Base-by-base conservation (phyloP, 108 stramenopile species). In the Chaetoceros muelleri region DNA sequence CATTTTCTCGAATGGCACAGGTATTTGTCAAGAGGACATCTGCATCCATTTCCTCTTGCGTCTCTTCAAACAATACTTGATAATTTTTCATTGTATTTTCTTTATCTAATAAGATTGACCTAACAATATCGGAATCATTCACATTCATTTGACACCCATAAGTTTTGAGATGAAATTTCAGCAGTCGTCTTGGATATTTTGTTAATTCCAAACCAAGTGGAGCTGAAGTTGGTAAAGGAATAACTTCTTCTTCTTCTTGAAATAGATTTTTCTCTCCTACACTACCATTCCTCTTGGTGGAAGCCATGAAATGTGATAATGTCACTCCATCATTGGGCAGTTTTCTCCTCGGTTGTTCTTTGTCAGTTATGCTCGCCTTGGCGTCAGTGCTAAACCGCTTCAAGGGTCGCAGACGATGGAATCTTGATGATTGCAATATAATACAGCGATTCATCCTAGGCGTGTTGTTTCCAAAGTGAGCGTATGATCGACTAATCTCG, bases 101-200 rank as follows among this genome's bases (percentile, higher is more conserved):
- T 23, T 52, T 19, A 46, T 70, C 53, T 28, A 84, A 51, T n/a
- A 97, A 65, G 2, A 97, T 66, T 30, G 85, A 79, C 1, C 90
- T 82, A 5, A 98, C 95, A 61, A 99, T 90, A 52, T 98, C 96
- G 19, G 82, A 76, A 60, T 99, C 98, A 62, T 80, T 82, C 25
- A 98, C 93, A 69, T 99, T 99, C 97, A 98, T 98, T 67, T 98
- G 95, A 75, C 98, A 99, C 0, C 98, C 98, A 66, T 95, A 95
- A n/a, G 97, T 99, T 76, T 96, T 89, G 29, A 99, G 69, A 66
- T 88, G 95, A 66, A 95, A 99, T 52, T 76, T 65, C 2, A 68
- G 44, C 1, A 30, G 19, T 1, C 20, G 28, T 28, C 20, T 50
- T 30, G 52, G 19, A 46, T 1, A 8, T 40, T 58, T 24, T 25